These are phyloP conservation scores for Setaria viridis DNA, from an alignment of 202 grass and related monocot species.

Conservation along the genomic window DNA sequence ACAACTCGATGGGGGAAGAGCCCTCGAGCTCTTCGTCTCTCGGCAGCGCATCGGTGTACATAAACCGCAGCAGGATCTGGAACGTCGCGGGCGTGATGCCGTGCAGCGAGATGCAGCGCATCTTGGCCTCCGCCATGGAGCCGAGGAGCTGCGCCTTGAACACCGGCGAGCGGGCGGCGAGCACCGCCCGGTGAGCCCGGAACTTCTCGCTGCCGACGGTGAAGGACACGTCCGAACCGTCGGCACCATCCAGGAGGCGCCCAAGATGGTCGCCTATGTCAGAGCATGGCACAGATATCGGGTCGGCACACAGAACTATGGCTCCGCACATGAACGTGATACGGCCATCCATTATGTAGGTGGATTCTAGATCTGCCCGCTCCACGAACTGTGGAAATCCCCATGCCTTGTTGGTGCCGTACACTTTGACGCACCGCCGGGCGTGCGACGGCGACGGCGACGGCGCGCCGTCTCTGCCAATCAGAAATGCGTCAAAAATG, in stretches of 20 bases:
- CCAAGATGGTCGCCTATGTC: neutral
- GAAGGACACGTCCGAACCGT: slow-evolving; percentile 30
- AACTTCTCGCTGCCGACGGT: slow-evolving; percentile 30
- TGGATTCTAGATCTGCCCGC: too few species aligned
- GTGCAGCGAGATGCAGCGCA: neutral
- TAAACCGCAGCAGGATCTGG: slow-evolving; percentile 21
- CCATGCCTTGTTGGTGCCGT: too few species aligned
- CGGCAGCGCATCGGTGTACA: slow-evolving; percentile 32
- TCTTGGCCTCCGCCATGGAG: slow-evolving; percentile 17
- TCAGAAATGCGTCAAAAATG: slow-evolving; percentile 17
- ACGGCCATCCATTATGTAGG: too few species aligned
- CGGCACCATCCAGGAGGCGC: neutral
- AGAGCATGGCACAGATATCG: too few species aligned
- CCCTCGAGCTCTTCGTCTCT: neutral
- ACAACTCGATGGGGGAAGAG: neutral
- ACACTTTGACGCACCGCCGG: neutral
- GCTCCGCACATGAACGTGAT: neutral
- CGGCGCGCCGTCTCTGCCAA: slow-evolving; percentile 5
- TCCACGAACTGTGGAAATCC: too few species aligned
- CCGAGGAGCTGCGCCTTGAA: slow-evolving; percentile 39
- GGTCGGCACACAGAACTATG: neutral
- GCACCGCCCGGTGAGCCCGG: neutral
- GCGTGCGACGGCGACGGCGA: neutral
- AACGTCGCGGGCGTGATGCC: slow-evolving; percentile 1
- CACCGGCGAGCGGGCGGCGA: slow-evolving; percentile 39